A percentile compares a stretch with the other conserved stretches of the same genome.
Evolutionary conservation across 108 stramenopile species (phyloP).

Genomic region (Nannochloropsis salina): DNA sequence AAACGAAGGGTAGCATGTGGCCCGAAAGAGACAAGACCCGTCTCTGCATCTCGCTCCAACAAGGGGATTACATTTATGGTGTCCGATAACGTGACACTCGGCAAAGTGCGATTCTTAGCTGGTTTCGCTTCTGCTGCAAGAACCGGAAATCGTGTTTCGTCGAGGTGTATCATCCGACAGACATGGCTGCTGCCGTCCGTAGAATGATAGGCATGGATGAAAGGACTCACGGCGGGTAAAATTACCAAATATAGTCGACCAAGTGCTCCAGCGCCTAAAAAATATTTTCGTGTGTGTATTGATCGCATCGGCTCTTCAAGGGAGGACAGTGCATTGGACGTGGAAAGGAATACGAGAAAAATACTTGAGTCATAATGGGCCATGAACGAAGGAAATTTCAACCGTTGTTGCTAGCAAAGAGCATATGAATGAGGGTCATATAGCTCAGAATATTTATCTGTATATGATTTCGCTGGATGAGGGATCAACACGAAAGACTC

Average conservation of each 20-base stretch:
- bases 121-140: neutral
- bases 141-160: neutral
- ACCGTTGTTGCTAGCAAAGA: no score
- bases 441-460: no score
- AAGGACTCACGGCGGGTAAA: neutral
- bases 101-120: neutral
- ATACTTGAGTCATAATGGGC: no score
- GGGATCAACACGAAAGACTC: no score
- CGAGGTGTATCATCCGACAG: slow-evolving; percentile 1
- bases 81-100: neutral
- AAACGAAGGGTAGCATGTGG: neutral
- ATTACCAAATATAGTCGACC: neutral
- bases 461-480: no score
- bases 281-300: no score
- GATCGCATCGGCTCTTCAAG: no score
- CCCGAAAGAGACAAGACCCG: neutral
- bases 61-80: neutral
- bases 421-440: no score
- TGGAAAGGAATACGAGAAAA: no score
- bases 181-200: neutral
- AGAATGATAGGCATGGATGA: neutral
- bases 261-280: no score
- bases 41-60: neutral
- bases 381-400: no score
- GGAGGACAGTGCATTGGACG: no score